Evolutionary conservation across 768 basidiomycete genomes (phyloP).

Genomic region (Sporobolomyces roseus): DNA sequence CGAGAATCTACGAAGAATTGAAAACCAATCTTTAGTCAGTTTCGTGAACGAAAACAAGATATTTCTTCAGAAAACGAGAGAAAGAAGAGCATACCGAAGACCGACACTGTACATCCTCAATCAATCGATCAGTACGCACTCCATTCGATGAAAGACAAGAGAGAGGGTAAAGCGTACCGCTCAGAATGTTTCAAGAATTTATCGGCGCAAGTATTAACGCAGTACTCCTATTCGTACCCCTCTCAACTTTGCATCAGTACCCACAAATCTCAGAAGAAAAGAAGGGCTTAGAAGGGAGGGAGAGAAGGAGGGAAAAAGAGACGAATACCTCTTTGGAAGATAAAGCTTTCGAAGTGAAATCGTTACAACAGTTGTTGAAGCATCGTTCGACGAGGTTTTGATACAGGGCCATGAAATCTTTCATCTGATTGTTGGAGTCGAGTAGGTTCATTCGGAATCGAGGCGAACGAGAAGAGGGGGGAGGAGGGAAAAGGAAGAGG

Average conservation of each 20-base stretch:
- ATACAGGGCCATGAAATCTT: constrained; percentile 95
- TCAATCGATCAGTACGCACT: background rate
- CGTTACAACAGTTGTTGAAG: constrained; percentile 90
- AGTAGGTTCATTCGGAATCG: too few species aligned
- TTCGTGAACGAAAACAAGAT: background rate
- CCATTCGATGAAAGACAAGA: background rate
- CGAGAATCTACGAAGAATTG: constrained; percentile 10
- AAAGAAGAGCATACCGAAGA: constrained; percentile 16
- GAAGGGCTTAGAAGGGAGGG: background rate
- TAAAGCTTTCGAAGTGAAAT: constrained; percentile 91
- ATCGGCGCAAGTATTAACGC: constrained; percentile 89
- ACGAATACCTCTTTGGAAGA: constrained; percentile 92
- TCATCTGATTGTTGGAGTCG: constrained; percentile 64
- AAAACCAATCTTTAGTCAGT: too few species aligned
- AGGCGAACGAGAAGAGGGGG: background rate
- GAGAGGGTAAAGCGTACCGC: constrained; percentile 22
- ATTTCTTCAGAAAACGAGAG: background rate
- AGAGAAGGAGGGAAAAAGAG: constrained; percentile 17
- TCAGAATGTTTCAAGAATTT: constrained; percentile 74
- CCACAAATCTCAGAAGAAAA: background rate
- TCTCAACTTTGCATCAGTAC: too few species aligned
- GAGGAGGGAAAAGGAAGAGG: background rate
- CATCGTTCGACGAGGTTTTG: constrained; percentile 91
- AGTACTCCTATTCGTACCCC: constrained; percentile 62
- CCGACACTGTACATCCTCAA: constrained; percentile 26